Conservation (phyloP, 495 filamentous ascomycete genomes). For the Lentithecium fluviatile region DNA sequence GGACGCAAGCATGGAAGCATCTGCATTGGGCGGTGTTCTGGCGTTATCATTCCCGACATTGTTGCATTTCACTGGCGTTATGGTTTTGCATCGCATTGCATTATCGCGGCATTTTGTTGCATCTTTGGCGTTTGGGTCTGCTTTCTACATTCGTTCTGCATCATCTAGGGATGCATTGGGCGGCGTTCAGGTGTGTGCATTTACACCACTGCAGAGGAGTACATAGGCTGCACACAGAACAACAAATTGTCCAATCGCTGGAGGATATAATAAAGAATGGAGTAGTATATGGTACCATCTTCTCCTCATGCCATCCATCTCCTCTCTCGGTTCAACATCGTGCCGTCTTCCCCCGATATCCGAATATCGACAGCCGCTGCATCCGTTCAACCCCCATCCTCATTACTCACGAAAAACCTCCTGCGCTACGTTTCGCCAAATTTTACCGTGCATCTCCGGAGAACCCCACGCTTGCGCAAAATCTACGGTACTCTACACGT, state of each 20-base stretch:
- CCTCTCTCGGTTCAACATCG: no score
- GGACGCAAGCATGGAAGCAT: not conserved
- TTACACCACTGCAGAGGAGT: constrained; percentile 15
- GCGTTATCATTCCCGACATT: not conserved
- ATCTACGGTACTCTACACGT: not conserved
- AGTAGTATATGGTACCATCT: constrained; percentile 6
- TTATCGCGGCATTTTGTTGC: not conserved
- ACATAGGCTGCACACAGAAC: not conserved
- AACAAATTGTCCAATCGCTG: not conserved
- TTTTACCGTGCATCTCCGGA: not conserved
- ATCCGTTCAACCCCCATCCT: no score
- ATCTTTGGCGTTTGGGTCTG: not conserved
- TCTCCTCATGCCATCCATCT: no score
- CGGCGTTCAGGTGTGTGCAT: constrained; percentile 21
- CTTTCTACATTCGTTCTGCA: not conserved
- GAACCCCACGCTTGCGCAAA: not conserved
- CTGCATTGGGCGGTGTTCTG: constrained; percentile 20
- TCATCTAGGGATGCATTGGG: constrained; percentile 19
- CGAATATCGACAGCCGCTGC: no score
- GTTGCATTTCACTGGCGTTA: constrained; percentile 8
- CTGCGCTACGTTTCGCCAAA: no score
- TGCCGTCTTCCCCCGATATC: no score
- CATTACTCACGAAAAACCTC: no score
- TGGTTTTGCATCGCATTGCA: not conserved
- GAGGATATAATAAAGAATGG: constrained; percentile 6